Conservation (phyloP, 345 rosid species). For the Streptanthus diversifolius region DNA sequence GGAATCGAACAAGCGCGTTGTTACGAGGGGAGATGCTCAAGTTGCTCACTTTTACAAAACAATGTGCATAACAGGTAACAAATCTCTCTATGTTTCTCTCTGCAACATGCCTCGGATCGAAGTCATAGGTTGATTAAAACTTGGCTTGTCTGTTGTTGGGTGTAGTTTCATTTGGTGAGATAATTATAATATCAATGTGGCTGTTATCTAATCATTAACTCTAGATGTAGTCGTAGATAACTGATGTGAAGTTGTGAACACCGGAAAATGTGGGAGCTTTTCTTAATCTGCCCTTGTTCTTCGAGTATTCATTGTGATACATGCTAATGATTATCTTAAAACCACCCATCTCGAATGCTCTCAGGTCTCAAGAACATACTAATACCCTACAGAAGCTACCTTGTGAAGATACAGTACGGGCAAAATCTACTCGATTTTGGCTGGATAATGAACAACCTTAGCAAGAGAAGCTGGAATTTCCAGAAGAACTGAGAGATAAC, state of each 20-base stretch:
- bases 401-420: slow-evolving; percentile 52
- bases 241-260: neutral
- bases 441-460: slow-evolving; percentile 52
- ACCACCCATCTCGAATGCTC: neutral
- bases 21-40: slow-evolving; percentile 57
- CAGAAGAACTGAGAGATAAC: slow-evolving; percentile 45
- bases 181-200: neutral
- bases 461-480: slow-evolving; percentile 52
- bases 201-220: neutral
- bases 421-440: slow-evolving; percentile 57
- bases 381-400: slow-evolving; percentile 80
- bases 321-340: neutral
- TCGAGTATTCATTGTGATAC: neutral
- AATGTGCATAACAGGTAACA: slow-evolving; percentile 81
- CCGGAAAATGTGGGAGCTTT: neutral
- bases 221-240: neutral
- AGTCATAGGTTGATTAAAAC: neutral
- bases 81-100: neutral
- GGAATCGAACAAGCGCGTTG: slow-evolving; percentile 58
- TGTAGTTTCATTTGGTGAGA: neutral
- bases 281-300: neutral
- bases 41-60: slow-evolving; percentile 73
- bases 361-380: slow-evolving; percentile 76
- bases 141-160: neutral
- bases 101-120: neutral